Conservation (phyloP, 2,329 filamentous ascomycete species). For the Alternaria rosae region DNA sequence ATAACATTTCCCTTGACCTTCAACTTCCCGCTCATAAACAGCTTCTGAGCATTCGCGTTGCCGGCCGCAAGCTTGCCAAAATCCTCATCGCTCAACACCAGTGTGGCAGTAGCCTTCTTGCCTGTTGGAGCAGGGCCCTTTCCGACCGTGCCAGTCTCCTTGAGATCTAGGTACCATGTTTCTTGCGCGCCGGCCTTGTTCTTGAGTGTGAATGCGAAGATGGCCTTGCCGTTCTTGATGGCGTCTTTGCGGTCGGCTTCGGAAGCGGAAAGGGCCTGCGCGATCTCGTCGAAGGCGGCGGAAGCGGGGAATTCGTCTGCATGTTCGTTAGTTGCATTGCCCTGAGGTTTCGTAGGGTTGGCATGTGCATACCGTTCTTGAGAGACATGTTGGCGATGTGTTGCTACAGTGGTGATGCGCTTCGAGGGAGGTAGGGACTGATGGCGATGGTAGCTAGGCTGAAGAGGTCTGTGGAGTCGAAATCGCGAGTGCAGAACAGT, state of each 20-base stretch:
- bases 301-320: constrained; percentile 82
- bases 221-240: constrained; percentile 83
- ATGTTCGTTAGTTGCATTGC: not conserved
- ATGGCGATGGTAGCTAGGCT: not conserved
- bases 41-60: constrained; percentile 90
- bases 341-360: not conserved
- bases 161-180: constrained; percentile 95
- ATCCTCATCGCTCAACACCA: constrained; percentile 82
- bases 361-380: constrained; percentile 31
- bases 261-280: constrained; percentile 70
- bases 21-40: constrained; percentile 98
- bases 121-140: constrained; percentile 73
- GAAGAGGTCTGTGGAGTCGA: not conserved
- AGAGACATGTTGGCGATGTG: constrained; percentile 41
- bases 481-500: not conserved
- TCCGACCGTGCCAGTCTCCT: constrained; percentile 83
- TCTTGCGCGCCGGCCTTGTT: constrained; percentile 81
- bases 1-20: constrained; percentile 99
- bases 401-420: not conserved
- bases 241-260: constrained; percentile 83
- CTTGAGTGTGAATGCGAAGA: constrained; percentile 93
- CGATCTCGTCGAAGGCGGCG: constrained; percentile 88
- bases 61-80: constrained; percentile 84
- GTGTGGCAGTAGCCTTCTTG: constrained; percentile 87
- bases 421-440: not conserved